A percentile compares a stretch with the other conserved stretches of the same genome.
Evolutionary conservation across 805 yeast species (phyloP).

Genomic region (Candida manassasensis): DNA sequence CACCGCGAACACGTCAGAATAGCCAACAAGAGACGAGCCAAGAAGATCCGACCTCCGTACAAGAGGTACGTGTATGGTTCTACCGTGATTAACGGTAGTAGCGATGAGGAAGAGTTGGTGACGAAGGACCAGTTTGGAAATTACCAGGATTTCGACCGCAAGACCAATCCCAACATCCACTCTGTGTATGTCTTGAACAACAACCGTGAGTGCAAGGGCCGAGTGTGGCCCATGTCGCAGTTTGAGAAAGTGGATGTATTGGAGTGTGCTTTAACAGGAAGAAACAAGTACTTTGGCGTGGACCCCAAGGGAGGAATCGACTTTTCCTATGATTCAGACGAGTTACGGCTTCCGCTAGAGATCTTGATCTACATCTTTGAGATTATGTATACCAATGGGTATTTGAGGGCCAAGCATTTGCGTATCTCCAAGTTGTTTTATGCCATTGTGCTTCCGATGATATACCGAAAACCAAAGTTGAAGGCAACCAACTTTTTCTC

Average conservation of each 20-base stretch:
- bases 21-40: conserved; percentile 87
- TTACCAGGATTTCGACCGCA: conserved; percentile 21
- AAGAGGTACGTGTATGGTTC: conserved; percentile 63
- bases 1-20: conserved; percentile 41
- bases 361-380: conserved; percentile 29
- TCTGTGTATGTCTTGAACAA: conserved; percentile 32
- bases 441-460: conserved; percentile 50
- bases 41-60: conserved; percentile 76
- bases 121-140: conserved; percentile 16
- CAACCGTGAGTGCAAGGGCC: conserved; percentile 16
- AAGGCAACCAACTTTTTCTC: conserved; percentile 61
- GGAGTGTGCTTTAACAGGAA: conserved; percentile 26
- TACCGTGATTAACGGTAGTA: conserved; percentile 21
- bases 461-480: conserved; percentile 63
- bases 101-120: conserved; percentile 21
- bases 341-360: conserved; percentile 33
- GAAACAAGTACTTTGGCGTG: conserved; percentile 16
- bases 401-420: conserved; percentile 45
- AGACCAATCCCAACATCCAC: conserved; percentile 23
- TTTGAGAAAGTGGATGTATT: conserved; percentile 49
- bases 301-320: conserved; percentile 4
- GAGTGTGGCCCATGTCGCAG: conserved; percentile 46
- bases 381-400: conserved; percentile 22
- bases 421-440: conserved; percentile 62
- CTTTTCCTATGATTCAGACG: conserved; percentile 5